Evolutionary conservation across 2,329 filamentous ascomycete species (phyloP).

Genomic region (Coleophoma eucalyptorum): DNA sequence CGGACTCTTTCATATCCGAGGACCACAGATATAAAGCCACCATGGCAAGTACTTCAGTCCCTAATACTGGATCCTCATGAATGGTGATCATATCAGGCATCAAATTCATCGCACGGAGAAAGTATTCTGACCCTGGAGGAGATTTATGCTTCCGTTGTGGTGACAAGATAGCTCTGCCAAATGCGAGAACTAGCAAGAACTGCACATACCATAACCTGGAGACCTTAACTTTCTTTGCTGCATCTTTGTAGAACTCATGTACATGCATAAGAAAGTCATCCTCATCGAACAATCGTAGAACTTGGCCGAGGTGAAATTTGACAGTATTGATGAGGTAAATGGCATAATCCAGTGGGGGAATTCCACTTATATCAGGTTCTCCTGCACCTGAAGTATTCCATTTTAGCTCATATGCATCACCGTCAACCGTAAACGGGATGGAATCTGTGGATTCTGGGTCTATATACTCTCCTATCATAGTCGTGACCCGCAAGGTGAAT

Average conservation of each 20-base stretch:
- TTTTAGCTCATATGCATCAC: constrained; percentile 24
- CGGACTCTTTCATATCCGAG: constrained; percentile 32
- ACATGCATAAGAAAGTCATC: constrained; percentile 24
- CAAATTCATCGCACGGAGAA: constrained; percentile 30
- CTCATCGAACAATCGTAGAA: constrained; percentile 32
- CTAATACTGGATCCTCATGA: constrained; percentile 33
- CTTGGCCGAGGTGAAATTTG: constrained; percentile 34
- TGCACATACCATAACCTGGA: constrained; percentile 24
- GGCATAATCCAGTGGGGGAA: constrained; percentile 27
- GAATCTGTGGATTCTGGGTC: constrained; percentile 12
- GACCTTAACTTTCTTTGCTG: constrained; percentile 12
- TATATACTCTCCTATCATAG: constrained; percentile 28
- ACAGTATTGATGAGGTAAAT: constrained; percentile 24
- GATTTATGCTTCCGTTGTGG: constrained; percentile 4
- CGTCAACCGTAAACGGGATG: constrained; percentile 19
- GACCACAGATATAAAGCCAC: constrained; percentile 34
- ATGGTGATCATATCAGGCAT: constrained; percentile 30
- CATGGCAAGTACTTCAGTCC: constrained; percentile 32
- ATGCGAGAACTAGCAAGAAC: constrained; percentile 20
- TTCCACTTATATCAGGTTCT: constrained; percentile 25
- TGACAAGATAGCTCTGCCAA: constrained; percentile 25
- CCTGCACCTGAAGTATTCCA: constrained; percentile 14
- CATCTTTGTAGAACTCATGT: constrained; percentile 21
- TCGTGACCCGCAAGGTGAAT: constrained; percentile 27
- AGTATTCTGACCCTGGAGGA: constrained; percentile 28